These are phyloP conservation scores for Sporisorium iseilematis-ciliati DNA, from an alignment of 1,284 basidiomycete genomes.

Conservation along the genomic window DNA sequence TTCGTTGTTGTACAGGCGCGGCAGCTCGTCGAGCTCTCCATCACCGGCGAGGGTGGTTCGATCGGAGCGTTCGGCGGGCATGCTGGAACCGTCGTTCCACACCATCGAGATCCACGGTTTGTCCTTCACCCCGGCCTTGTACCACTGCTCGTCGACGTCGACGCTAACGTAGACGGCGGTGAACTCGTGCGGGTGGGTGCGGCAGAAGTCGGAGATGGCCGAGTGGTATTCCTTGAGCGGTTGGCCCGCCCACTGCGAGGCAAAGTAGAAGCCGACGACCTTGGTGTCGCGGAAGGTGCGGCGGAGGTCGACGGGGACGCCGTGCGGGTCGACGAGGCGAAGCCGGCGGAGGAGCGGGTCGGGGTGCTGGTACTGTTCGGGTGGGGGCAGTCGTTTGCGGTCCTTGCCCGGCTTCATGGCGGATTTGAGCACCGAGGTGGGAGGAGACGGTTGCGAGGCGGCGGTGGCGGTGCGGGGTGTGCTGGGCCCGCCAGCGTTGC, in stretches of 20 bases:
- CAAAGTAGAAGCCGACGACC: conserved; percentile 70
- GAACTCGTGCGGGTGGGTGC: conserved; percentile 65
- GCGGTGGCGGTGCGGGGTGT: conserved; percentile 24
- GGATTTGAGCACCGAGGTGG: conserved; percentile 58
- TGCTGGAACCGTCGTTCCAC: conserved; percentile 70
- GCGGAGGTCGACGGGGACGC: conserved; percentile 63
- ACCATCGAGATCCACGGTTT: conserved; percentile 69
- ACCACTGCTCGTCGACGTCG: conserved; percentile 67
- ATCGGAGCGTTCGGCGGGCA: conserved; percentile 40
- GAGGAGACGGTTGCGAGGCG: conserved; percentile 29
- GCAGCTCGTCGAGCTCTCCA: conserved; percentile 34
- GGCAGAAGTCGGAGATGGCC: conserved; percentile 62
- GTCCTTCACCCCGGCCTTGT: conserved; percentile 63
- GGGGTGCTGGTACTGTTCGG: conserved; percentile 67
- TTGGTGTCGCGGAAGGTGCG: conserved; percentile 66
- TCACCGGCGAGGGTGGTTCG: conserved; percentile 28
- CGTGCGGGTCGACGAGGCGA: conserved; percentile 65
- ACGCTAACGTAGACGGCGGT: conserved; percentile 70
- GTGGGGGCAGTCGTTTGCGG: conserved; percentile 60
- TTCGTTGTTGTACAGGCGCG: conserved; percentile 61
- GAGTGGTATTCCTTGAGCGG: conserved; percentile 60
- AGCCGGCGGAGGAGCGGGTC: conserved; percentile 70
- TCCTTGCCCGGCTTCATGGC: conserved; percentile 64
- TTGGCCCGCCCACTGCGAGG: conserved; percentile 63
- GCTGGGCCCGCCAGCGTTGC: conserved; percentile 16